phyloP scores from a whole-genome alignment of 2,329 filamentous ascomycete genomes.

The Grosmannia huntii region DNA sequence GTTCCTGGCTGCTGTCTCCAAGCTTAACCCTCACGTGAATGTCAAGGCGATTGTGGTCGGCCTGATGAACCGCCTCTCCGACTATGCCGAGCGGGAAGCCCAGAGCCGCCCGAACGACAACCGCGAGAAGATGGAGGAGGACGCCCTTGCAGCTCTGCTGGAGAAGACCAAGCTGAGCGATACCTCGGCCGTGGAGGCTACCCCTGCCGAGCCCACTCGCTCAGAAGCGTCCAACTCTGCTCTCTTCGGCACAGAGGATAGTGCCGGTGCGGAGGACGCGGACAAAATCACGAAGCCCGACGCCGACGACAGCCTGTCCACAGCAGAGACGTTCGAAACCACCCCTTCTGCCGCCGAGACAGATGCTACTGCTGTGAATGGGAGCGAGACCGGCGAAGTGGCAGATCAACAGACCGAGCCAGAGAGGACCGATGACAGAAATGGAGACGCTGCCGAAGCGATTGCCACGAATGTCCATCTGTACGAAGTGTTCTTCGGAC shows the following conservation, averaged over 20 bases:
- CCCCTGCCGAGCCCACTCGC: not conserved
- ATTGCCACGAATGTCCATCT: slow-evolving; percentile 73
- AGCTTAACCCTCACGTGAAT: slow-evolving; percentile 91
- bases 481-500: slow-evolving; percentile 94
- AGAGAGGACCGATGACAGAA: not conserved
- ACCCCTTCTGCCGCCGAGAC: slow-evolving; percentile 31
- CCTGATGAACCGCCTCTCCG: slow-evolving; percentile 89
- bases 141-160: slow-evolving; percentile 65
- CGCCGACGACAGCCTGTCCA: slow-evolving; percentile 22
- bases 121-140: slow-evolving; percentile 66
- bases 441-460: not conserved
- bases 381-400: slow-evolving; percentile 16
- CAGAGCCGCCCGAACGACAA: slow-evolving; percentile 58
- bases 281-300: not conserved
- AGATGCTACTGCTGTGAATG: slow-evolving; percentile 35
- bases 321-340: slow-evolving; percentile 17
- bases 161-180: slow-evolving; percentile 56
- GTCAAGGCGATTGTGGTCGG: slow-evolving; percentile 97
- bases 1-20: slow-evolving; percentile 82
- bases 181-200: not conserved
- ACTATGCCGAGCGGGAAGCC: slow-evolving; percentile 84
- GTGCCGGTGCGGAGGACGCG: not conserved
- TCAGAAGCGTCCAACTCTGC: not conserved
- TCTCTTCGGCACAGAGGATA: not conserved
- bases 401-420: not conserved